Percentiles rank a stretch among this genome's conserved stretches.
Conservation (phyloP, 306 rosid genomes). For the Casuarina cunninghamiana region DNA sequence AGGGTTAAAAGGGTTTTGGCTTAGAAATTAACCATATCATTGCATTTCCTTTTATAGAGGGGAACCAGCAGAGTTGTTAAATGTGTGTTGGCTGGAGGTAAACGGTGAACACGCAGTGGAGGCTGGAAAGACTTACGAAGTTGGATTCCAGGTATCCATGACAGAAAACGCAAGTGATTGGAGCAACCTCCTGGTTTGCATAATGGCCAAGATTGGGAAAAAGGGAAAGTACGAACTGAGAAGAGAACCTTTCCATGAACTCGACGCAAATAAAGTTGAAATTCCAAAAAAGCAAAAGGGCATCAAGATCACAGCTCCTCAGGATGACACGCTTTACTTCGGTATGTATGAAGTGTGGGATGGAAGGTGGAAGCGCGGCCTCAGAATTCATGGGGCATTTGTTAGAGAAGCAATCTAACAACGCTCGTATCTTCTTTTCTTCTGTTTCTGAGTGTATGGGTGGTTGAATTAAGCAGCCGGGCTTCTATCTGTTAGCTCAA, state of each 20-base stretch:
- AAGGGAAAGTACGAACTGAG: constrained; percentile 8
- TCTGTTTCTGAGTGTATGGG: too few species aligned
- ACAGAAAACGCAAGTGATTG: constrained; percentile 60
- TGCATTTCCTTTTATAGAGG: too few species aligned
- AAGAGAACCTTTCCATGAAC: neutral
- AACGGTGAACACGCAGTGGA: accelerated
- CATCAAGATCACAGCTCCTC: accelerated
- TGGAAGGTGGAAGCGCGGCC: constrained; percentile 86
- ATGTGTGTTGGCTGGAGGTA: constrained; percentile 86
- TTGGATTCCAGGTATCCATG: constrained; percentile 32
- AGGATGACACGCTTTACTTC: constrained; percentile 33
- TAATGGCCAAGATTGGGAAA: constrained; percentile 79
- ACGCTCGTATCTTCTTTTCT: too few species aligned
- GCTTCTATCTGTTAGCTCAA: too few species aligned
- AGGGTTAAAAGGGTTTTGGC: too few species aligned
- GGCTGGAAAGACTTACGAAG: accelerated
- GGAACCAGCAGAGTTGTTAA: constrained; percentile 33
- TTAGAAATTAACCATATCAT: too few species aligned
- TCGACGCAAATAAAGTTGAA: accelerated
- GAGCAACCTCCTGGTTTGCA: constrained; percentile 38
- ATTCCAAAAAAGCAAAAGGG: neutral
- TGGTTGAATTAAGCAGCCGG: too few species aligned
- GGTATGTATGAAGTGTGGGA: constrained; percentile 95
- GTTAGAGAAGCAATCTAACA: too few species aligned
- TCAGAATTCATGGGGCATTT: constrained; percentile 42